A percentile compares a stretch with the other conserved stretches of the same genome.
Conservation (phyloP, 352 stramenopile genomes). For the Phytophthora ramorum region DNA sequence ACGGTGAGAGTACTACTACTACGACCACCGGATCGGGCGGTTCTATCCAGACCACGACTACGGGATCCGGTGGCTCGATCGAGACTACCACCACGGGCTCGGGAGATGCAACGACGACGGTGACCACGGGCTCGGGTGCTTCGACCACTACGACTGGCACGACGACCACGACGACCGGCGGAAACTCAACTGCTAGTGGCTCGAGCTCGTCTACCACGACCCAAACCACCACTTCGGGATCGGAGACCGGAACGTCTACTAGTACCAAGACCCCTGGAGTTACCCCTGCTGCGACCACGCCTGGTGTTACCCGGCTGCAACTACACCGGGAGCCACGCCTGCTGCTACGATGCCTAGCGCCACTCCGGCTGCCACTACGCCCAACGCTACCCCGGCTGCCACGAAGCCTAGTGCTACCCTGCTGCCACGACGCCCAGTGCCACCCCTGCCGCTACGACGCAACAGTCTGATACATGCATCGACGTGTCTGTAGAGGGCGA, state of each 20-base stretch:
- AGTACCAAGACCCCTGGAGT: slow-evolving; percentile 18
- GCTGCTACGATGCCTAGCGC: slow-evolving; percentile 20
- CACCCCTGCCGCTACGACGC: slow-evolving; percentile 31
- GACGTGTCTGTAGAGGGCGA: slow-evolving; percentile 74
- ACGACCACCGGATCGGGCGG: slow-evolving; percentile 28
- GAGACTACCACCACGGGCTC: slow-evolving; percentile 21
- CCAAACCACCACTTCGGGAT: slow-evolving; percentile 17
- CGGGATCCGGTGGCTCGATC: slow-evolving; percentile 24
- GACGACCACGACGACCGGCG: slow-evolving; percentile 15
- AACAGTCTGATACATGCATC: slow-evolving; percentile 44
- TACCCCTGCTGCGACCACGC: slow-evolving; percentile 28
- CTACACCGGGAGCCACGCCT: slow-evolving; percentile 20
- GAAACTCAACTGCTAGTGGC: background rate
- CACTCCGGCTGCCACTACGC: slow-evolving; percentile 27
- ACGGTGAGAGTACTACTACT: slow-evolving; percentile 10
- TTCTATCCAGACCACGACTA: slow-evolving; percentile 22
- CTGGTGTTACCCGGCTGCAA: slow-evolving; percentile 25
- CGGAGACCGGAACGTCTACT: slow-evolving; percentile 11
- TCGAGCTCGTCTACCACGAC: slow-evolving; percentile 10
- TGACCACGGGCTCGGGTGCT: slow-evolving; percentile 18
- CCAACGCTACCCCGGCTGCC: slow-evolving; percentile 12
- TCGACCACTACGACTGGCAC: slow-evolving; percentile 27
- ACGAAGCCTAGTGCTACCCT: slow-evolving; percentile 21
- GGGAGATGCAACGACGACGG: slow-evolving; percentile 12
- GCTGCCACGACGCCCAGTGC: slow-evolving; percentile 20